Evolutionary conservation across 768 basidiomycete genomes (phyloP), one percentile per base, ranked within the genome.

Genomic region (Hebeloma cylindrosporum): DNA sequence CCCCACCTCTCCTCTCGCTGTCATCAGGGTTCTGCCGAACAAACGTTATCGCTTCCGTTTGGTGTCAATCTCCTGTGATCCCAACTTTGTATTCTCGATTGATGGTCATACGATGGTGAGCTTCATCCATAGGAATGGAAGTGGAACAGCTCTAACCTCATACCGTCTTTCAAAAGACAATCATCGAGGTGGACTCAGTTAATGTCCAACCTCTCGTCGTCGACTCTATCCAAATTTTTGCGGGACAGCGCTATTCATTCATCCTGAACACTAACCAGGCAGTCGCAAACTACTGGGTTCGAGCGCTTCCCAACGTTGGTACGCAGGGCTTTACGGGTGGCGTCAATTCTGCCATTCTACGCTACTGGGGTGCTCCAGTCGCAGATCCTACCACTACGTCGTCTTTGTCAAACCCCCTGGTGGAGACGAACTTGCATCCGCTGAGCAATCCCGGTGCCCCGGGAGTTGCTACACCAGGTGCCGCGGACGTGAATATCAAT

Each of bases 131-230:
- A 10, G 20, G 17, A 33, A 9, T 13, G 4, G n/a, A 27, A 21
- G 13, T 20, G 40, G 5, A 13, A 7, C 14, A n/a, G 10, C 4
- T 32, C 13, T 8, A n/a, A 16, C 16, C 3, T 25, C n/a, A n/a
- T 18, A 6, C 13, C 33, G 31, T 20, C 32, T 30, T 27, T 27
- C 18, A 5, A 3, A 31, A 60, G 65, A 78, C 73, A 4, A 62
- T 82, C 40, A 80, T 82, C 29, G 79, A 82, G 51, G 74, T 59
- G 2, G 80, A 82, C 35, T 70, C 73, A 1, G 61, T 58, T 33
- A 71, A 72, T 50, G 69, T 68, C 0, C 30, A 55, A 17, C 74
- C 79, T 0, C 57, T 73, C 5, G 58, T 62, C 3, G 77, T 76
- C 3, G 73, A 76, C 35, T 65, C 60, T 10, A 59, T 71, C 28